Base-by-base conservation (phyloP, 345 rosid species). In the Citropsis articulata region DNA sequence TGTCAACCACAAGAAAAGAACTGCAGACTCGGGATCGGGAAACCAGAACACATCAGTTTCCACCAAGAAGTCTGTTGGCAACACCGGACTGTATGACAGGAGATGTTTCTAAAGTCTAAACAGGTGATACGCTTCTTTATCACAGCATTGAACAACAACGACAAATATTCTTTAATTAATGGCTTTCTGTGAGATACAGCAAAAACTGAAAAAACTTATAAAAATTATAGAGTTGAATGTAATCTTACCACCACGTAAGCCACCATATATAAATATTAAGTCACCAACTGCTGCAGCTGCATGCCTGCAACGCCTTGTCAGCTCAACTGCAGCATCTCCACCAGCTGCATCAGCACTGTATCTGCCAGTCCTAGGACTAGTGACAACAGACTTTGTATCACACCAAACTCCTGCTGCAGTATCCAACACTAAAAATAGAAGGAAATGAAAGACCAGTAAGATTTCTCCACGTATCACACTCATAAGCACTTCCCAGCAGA, bases 391-490 rank as follows among this genome's bases (percentile, higher is more conserved):
- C 81, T 94, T 96, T 71, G 98, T 94, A 87, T 96, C 99, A 84
- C 99, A 96, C 99, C 99, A 96, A 77, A 96, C 98, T 77, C 99
- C 99, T 30, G 99, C 98, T 69, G 99, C 98, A 79, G 99, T 96
- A 89, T 96, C 99, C 90, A 96, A 86, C 72, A 96, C 99, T 96
- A 80, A 40, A 89, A 73, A 81, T 61, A 68, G 72, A 61, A 85
- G 55, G 78, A 83, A 68, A 61, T 71, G 68, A 75, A 70, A 72
- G 71, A 59, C 38, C 27, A 16, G 50, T 75, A 69, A 72, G 62
- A 75, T 28, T 35, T 66, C 50, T 19, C 7, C 25, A 65, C n/a
- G 45, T 27, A 38, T 9, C 38, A 63, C 10, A n/a, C 35, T 61
- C 70, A 63, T 9, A 28, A 21, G 10, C 60, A 63, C 42, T 64